These are phyloP conservation scores for Fusarium chuoi DNA, from an alignment of 2,329 filamentous ascomycete species.

Conservation along the genomic window DNA sequence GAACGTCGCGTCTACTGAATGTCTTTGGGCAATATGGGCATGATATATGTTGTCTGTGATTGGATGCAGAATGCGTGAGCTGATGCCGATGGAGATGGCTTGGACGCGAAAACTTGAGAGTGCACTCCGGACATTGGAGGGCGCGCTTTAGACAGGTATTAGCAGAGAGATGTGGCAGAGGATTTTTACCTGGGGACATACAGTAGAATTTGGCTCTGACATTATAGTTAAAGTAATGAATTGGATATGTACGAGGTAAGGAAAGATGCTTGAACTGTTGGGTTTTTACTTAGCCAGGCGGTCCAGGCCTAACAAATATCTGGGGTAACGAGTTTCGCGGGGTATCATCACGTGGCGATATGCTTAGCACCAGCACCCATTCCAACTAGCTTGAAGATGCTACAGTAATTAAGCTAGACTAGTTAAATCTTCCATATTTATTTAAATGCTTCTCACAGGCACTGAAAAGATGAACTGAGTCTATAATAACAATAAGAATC, in stretches of 20 bases:
- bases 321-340: not conserved
- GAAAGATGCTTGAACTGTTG: not conserved
- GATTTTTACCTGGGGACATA: not conserved
- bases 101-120: not conserved
- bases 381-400: too few relatives aligned
- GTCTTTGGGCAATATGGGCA: not conserved
- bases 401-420: not conserved
- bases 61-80: not conserved
- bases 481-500: too few relatives aligned
- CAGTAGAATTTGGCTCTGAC: not conserved
- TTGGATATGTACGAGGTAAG: too few relatives aligned
- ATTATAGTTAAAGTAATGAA: not conserved
- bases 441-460: too few relatives aligned
- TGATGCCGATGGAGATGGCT: conserved; percentile 1
- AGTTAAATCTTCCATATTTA: too few relatives aligned
- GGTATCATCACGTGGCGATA: not conserved
- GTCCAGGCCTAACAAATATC: not conserved
- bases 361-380: not conserved
- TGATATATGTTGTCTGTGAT: not conserved
- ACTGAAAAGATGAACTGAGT: too few relatives aligned
- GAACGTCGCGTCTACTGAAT: not conserved
- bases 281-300: too few relatives aligned
- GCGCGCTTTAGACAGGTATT: fast-evolving
- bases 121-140: not conserved
- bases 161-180: not conserved